phyloP scores from a whole-genome alignment of 2,329 filamentous ascomycete species.

The Penicillium palitans region DNA sequence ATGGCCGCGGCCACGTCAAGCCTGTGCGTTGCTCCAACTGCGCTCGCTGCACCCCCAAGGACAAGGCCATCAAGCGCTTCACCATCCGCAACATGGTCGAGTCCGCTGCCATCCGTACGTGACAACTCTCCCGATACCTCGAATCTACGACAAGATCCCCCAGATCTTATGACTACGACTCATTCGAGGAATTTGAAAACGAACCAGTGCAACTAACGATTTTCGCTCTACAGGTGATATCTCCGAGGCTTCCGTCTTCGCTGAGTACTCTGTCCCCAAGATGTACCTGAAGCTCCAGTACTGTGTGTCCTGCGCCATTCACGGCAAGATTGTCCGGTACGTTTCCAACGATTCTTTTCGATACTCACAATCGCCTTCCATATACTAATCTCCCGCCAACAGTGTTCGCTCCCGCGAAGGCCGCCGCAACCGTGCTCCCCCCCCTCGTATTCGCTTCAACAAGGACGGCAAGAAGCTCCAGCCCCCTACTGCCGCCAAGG shows the following conservation, averaged over 20 bases:
- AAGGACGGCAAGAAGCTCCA: constrained; percentile 99
- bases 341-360: constrained; percentile 43
- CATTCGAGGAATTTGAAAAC: not conserved
- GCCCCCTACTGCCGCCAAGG: constrained; percentile 76
- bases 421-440: constrained; percentile 97
- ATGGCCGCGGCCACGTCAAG: constrained; percentile 99
- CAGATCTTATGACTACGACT: not conserved
- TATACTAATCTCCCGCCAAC: constrained; percentile 22
- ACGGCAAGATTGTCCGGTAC: constrained; percentile 99
- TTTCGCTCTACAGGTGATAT: constrained; percentile 78
- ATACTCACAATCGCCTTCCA: not conserved
- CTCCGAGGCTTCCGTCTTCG: constrained; percentile 98
- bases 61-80: constrained; percentile 99
- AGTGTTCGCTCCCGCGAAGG: constrained; percentile 97
- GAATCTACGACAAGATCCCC: not conserved
- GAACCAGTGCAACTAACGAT: constrained; percentile 9
- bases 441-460: constrained; percentile 98
- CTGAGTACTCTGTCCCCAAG: constrained; percentile 99
- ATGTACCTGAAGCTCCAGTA: constrained; percentile 99
- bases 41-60: constrained; percentile 93
- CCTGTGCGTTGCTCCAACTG: constrained; percentile 92
- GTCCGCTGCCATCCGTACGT: constrained; percentile 98
- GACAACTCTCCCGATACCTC: constrained; percentile 19
- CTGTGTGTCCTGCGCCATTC: constrained; percentile 99
- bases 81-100: constrained; percentile 99